Base-by-base conservation (phyloP, 805 yeast genomes). In the Hanseniaspora hatyaiensis region DNA sequence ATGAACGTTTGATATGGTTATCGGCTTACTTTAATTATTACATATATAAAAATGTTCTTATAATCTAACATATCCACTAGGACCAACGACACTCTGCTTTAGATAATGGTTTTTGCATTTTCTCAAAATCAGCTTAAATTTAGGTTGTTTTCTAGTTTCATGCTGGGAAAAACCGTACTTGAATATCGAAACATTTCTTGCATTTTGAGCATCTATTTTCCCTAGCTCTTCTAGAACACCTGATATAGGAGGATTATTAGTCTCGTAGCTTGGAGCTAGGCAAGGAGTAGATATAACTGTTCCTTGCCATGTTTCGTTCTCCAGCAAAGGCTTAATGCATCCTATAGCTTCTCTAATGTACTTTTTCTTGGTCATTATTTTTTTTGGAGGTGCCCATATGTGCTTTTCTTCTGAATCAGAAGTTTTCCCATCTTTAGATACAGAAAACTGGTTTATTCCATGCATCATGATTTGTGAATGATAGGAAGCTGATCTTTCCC, bases 301-400 rank as follows among this genome's bases (percentile, higher is more conserved):
- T 37, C 75, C 73, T 19, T 70, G 60, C 82, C 82, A 77, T 8
- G 66, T 53, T 36, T 75, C 78, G 38, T 72, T 75, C 51, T 66
- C 65, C 1, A 70, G 64, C 46, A 77, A 63, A 3, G 79, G 73
- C 53, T 68, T 73, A 22, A 77, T 73, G 52, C 83, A 77, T 40
- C 80, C 68, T 29, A 77, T 57, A 15, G 78, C 70, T 56, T 76
- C 76, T 39, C 72, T 66, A 36, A 72, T 64, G 51, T 64, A 65
- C 51, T 71, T 73, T 26, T 69, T 61, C 40, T 65, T 59, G 2
- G 69, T 54, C 22, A 59, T 54, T 18, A 55, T 50, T 50, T 67
- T 69, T 12, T 62, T 63, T 9, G 60, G 55, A 1, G 81, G 82
- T 6, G 54, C 57, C 81, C 82, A 77, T n/a, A 31, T 22, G 42